These are phyloP conservation scores for Lachancea mirantina DNA, from an alignment of 805 yeast genomes.

Conservation along the genomic window DNA sequence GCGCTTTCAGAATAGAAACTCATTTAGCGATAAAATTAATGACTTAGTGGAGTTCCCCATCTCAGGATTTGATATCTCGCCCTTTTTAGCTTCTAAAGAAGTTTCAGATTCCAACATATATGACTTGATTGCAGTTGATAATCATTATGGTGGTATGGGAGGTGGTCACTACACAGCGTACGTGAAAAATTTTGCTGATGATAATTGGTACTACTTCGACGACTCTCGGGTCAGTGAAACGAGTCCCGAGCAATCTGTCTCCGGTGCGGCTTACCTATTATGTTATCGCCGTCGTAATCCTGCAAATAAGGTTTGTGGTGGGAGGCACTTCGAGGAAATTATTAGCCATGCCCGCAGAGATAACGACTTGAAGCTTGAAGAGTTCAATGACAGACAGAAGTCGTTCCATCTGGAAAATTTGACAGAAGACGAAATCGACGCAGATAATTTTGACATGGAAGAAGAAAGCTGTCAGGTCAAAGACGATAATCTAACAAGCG, in stretches of 20 bases:
- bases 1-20: constrained; percentile 76
- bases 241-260: constrained; percentile 52
- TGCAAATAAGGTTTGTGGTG: constrained; percentile 37
- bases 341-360: constrained; percentile 37
- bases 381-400: constrained; percentile 20
- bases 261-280: constrained; percentile 78
- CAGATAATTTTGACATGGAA: too few species aligned
- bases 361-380: constrained; percentile 20
- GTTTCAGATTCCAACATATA: constrained; percentile 40
- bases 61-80: constrained; percentile 64
- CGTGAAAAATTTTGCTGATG: constrained; percentile 69
- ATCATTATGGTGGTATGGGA: constrained; percentile 92
- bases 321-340: constrained; percentile 36
- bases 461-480: too few species aligned
- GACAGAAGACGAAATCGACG: too few species aligned
- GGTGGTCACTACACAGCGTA: constrained; percentile 97
- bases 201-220: constrained; percentile 82
- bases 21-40: constrained; percentile 84
- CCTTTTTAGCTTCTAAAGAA: constrained; percentile 39
- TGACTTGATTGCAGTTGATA: constrained; percentile 88
- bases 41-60: constrained; percentile 83
- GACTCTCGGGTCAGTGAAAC: constrained; percentile 68
- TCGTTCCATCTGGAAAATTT: constrained; percentile 23
- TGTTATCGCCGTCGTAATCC: constrained; percentile 65
- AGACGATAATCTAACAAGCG: too few species aligned